Base-by-base conservation (phyloP, 2,329 filamentous ascomycete species). In the Aspergillus quadrilineatus region DNA sequence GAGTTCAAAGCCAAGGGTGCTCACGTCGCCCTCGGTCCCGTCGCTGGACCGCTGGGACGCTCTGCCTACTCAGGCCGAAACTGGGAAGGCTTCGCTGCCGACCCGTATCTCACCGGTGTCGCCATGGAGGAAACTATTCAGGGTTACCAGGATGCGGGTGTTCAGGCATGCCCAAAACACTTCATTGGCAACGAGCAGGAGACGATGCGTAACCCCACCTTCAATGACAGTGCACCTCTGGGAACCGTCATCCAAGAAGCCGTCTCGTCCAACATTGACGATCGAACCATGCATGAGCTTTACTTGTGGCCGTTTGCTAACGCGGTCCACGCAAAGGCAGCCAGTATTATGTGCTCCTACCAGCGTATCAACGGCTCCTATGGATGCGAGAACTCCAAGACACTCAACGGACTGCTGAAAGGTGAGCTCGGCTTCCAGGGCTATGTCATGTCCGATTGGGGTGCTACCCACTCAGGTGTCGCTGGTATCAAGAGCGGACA, bases 241-340 rank as follows among this genome's bases (percentile, higher is more conserved):
- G 60, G 57, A 1, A 54, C 56, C 42, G 56, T 63, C 41, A 56
- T 62, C 15, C 59, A 63, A 8, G 59, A 66, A 5, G 61, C 63
- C 2, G 55, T 66, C 82, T 66, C 61, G 12, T 65, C 65, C 34
- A 88, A 88, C 63, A 78, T 90, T 15, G 87, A 89, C 57, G 89
- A 92, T 70, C 84, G 88, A 60, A 87, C 88, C 0, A 76, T 91
- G 68, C 89, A 91, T 65, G 89, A 92, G 70, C 73, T 90, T 4
- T 53, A 53, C 43, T 22, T 53, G 7, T 53, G 50, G 50, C 50
- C 50, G 22, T 53, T 53, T 46, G 87, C 83, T 28, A 88, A 92
- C 66, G 86, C 86, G 1, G 82, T 90, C 52, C 80, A 79, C 54
- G 87, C 87, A 7, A 87, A 87, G 9, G 86, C 88, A 3, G 68